These are phyloP conservation scores for Vaccinium darrowii DNA, from an alignment of 148 eudicot genomes.

Conservation along the genomic window DNA sequence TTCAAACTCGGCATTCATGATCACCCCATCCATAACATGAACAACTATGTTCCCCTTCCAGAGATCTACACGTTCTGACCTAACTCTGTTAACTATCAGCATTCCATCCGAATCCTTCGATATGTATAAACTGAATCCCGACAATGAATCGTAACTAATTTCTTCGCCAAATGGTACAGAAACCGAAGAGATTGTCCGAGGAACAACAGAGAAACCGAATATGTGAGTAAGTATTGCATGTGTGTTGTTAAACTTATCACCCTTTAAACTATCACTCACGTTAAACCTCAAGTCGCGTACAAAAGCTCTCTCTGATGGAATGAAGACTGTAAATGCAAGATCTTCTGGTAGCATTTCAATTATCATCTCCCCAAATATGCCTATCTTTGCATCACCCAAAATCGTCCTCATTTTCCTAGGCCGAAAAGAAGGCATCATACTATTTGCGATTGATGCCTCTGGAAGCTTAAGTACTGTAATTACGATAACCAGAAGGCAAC, in stretches of 20 bases:
- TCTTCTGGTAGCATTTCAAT: slow-evolving; percentile 75
- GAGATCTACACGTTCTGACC: slow-evolving; percentile 45
- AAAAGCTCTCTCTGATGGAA: slow-evolving; percentile 68
- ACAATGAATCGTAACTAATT: slow-evolving; percentile 55
- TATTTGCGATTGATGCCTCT: slow-evolving; percentile 24
- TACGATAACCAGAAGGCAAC: slow-evolving; percentile 41
- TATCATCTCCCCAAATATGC: slow-evolving; percentile 62
- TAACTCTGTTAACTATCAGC: slow-evolving; percentile 59
- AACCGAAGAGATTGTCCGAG: slow-evolving; percentile 47
- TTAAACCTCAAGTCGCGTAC: slow-evolving; percentile 54
- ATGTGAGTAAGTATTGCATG: slow-evolving; percentile 71
- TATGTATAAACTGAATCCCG: slow-evolving; percentile 49
- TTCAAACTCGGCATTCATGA: slow-evolving; percentile 82
- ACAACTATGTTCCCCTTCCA: slow-evolving; percentile 54
- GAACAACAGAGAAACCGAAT: slow-evolving; percentile 72
- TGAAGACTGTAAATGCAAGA: slow-evolving; percentile 74
- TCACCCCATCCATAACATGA: slow-evolving; percentile 79
- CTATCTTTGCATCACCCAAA: slow-evolving; percentile 24
- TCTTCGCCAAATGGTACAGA: slow-evolving; percentile 41
- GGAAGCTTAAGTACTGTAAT: slow-evolving; percentile 53
- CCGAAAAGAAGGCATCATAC: slow-evolving; percentile 6
- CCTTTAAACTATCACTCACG: slow-evolving; percentile 33
- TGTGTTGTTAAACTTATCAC: slow-evolving; percentile 40
- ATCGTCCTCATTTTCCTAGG: slow-evolving; percentile 8
- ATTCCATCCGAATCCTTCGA: slow-evolving; percentile 52